phyloP scores from a whole-genome alignment of 139 green algal genomes.

The Ostreobium quekettii region DNA sequence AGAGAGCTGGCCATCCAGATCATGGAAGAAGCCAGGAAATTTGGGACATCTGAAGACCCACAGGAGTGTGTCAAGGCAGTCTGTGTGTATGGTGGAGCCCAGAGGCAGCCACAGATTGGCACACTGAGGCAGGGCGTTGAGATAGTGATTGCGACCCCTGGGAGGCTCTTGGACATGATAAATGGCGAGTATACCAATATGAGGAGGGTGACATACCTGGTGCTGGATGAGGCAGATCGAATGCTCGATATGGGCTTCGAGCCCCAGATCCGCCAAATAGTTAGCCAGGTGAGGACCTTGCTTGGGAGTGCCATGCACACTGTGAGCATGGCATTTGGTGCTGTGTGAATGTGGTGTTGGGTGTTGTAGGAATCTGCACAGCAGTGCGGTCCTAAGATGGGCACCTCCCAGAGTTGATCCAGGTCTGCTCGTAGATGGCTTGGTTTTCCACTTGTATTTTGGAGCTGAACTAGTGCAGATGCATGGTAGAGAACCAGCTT shows the following conservation, averaged over 20 bases:
- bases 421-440: no score
- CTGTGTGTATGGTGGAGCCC: conserved; percentile 79
- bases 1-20: conserved; percentile 92
- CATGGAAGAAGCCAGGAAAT: conserved; percentile 85
- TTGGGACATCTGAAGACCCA: conserved; percentile 72
- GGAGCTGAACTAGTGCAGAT: no score
- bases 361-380: no score
- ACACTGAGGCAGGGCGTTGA: conserved; percentile 37
- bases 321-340: no score
- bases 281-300: conserved; percentile 34
- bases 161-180: conserved; percentile 75
- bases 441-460: no score
- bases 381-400: no score
- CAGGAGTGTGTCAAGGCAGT: conserved; percentile 77
- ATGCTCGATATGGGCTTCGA: conserved; percentile 99
- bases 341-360: no score
- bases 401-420: no score
- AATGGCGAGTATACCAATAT: conserved; percentile 60
- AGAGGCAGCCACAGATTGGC: conserved; percentile 74
- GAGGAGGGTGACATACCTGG: conserved; percentile 74
- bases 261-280: conserved; percentile 68
- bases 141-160: conserved; percentile 79
- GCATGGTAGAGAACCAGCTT: no score
- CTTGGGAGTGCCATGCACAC: no score
- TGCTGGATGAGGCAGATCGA: conserved; percentile 95